A percentile compares a stretch with the other conserved stretches of the same genome.
phyloP scores from a whole-genome alignment of 1,139 yeast species.

The Pneumocystis carinii region DNA sequence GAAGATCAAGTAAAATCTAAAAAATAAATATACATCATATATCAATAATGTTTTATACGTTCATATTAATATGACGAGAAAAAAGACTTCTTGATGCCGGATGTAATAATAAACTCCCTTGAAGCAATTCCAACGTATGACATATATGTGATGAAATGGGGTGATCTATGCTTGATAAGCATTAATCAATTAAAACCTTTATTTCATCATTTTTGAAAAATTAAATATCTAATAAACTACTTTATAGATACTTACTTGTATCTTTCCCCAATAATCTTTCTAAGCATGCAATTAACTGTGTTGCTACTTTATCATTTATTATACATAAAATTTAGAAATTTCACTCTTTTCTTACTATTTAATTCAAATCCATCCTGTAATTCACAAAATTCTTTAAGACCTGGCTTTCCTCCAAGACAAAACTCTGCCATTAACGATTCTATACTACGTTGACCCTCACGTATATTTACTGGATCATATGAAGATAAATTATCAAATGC shows the following conservation, averaged over 20 bases:
- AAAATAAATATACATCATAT: neutral
- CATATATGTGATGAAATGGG: neutral
- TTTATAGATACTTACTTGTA: neutral
- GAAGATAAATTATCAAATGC: neutral
- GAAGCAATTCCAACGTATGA: conserved; percentile 23
- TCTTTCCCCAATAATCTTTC: neutral
- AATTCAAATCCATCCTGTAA: neutral
- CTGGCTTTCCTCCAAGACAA: neutral
- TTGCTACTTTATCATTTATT: neutral
- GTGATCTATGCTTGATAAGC: neutral
- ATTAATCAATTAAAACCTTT: too few species aligned
- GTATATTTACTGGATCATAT: neutral
- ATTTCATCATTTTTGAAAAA: too few species aligned
- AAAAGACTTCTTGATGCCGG: conserved; percentile 40
- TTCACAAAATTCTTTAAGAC: neutral
- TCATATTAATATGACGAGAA: conserved; percentile 24
- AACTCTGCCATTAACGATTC: neutral
- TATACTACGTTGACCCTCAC: neutral
- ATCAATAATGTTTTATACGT: neutral
- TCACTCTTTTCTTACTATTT: neutral
- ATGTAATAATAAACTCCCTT: conserved; percentile 51
- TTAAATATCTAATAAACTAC: too few species aligned
- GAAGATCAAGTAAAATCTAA: conserved; percentile 15
- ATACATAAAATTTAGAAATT: neutral
- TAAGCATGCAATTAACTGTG: neutral